phyloP scores from a whole-genome alignment of 495 filamentous ascomycete species.

The Parmelia sp. region DNA sequence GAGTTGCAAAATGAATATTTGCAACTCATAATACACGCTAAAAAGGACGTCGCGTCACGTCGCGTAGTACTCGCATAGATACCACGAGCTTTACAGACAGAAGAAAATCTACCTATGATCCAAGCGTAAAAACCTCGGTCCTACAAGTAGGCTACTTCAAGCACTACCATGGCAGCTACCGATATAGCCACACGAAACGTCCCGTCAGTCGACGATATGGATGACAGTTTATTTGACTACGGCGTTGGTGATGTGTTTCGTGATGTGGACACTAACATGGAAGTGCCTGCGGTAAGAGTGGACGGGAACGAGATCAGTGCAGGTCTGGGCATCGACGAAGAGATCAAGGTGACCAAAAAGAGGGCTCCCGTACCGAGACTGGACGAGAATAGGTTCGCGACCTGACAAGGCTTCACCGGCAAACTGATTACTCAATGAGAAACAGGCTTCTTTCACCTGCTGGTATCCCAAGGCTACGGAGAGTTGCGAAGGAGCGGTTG shows the following conservation, averaged over 20 bases:
- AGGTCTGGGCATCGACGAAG: constrained; percentile 72
- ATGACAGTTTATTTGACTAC: constrained; percentile 64
- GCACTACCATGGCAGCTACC: constrained; percentile 19
- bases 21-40: no score
- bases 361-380: constrained; percentile 73
- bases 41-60: neutral
- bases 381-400: constrained; percentile 67
- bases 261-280: constrained; percentile 34
- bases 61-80: neutral
- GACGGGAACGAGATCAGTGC: constrained; percentile 34
- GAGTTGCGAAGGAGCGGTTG: constrained; percentile 60
- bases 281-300: constrained; percentile 33
- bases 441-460: constrained; percentile 65
- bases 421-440: neutral
- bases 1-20: no score
- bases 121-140: neutral
- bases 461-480: constrained; percentile 77
- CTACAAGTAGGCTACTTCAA: neutral
- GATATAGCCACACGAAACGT: constrained; percentile 20
- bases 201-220: constrained; percentile 35
- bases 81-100: neutral
- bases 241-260: constrained; percentile 51
- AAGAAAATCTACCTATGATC: neutral
- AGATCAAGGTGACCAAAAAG: constrained; percentile 72
- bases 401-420: neutral